Percentiles rank a stretch among this genome's conserved stretches.
Evolutionary conservation across 331 rosid species (phyloP).

Genomic region (Malus hybrid): DNA sequence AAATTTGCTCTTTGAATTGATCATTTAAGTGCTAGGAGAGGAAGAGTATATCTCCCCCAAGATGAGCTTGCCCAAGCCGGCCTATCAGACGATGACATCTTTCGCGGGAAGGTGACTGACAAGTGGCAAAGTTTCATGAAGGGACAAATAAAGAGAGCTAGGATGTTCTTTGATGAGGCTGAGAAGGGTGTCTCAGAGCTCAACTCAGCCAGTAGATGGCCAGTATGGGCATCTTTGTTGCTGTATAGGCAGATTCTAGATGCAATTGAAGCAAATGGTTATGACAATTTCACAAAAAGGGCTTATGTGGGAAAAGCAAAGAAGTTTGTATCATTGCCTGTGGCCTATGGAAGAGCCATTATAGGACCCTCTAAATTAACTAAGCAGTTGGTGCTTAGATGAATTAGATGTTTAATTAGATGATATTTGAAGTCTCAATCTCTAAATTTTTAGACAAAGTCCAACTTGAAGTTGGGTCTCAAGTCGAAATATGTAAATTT

Average conservation of each 20-base stretch:
- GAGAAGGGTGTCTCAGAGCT: slow-evolving; percentile 83
- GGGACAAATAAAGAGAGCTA: slow-evolving; percentile 78
- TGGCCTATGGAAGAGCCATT: slow-evolving; percentile 66
- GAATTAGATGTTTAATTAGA: background rate
- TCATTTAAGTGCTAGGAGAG: slow-evolving; percentile 71
- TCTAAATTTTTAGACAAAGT: background rate
- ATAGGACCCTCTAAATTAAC: slow-evolving; percentile 36
- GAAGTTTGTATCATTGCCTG: slow-evolving; percentile 58
- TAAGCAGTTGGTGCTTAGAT: slow-evolving; percentile 31
- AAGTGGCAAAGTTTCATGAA: slow-evolving; percentile 92
- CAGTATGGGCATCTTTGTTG: slow-evolving; percentile 73
- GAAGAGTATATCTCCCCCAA: slow-evolving; percentile 90
- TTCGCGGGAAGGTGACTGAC: slow-evolving; percentile 60
- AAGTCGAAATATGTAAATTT: slow-evolving; percentile 6
- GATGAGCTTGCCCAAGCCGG: slow-evolving; percentile 84
- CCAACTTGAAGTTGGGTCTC: background rate
- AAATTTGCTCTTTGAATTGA: background rate
- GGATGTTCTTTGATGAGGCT: slow-evolving; percentile 87
- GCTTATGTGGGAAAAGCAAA: slow-evolving; percentile 80
- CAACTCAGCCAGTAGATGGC: slow-evolving; percentile 85
- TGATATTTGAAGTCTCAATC: background rate
- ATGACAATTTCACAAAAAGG: slow-evolving; percentile 78
- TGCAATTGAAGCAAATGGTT: slow-evolving; percentile 85
- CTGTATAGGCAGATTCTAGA: slow-evolving; percentile 70
- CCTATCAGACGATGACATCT: slow-evolving; percentile 76